Evolutionary conservation across 257 asterid genomes (phyloP).

Genomic region (Ophiorrhiza pumila): DNA sequence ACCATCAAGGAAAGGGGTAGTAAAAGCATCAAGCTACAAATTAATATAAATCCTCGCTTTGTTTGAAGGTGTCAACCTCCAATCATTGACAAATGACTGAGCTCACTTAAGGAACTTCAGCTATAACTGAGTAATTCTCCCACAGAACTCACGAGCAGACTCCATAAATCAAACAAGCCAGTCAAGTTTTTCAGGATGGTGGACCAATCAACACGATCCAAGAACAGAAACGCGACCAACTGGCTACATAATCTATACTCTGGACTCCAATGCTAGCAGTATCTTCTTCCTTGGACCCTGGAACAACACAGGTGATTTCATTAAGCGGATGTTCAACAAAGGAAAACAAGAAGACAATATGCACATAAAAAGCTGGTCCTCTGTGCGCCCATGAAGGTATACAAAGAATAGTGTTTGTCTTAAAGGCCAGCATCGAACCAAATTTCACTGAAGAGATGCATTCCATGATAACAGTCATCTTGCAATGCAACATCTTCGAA

Average conservation of each 20-base stretch:
- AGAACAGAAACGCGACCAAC: conserved; percentile 22
- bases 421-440: no score
- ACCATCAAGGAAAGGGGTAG: background rate
- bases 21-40: background rate
- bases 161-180: conserved; percentile 21
- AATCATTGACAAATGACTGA: background rate
- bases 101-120: conserved; percentile 18
- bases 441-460: no score
- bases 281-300: conserved; percentile 99
- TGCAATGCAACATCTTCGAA: background rate
- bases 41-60: background rate
- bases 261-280: conserved; percentile 76
- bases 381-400: background rate
- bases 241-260: conserved; percentile 29
- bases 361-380: background rate
- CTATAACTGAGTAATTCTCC: conserved; percentile 21
- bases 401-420: background rate
- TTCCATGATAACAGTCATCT: background rate
- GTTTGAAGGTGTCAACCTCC: background rate
- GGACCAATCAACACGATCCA: conserved; percentile 15
- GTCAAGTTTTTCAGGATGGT: conserved; percentile 17
- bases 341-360: background rate
- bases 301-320: conserved; percentile 19
- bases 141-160: conserved; percentile 22
- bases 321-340: background rate